Evolutionary conservation across 495 filamentous ascomycete genomes (phyloP).

Genomic region (Penicillium canariense): DNA sequence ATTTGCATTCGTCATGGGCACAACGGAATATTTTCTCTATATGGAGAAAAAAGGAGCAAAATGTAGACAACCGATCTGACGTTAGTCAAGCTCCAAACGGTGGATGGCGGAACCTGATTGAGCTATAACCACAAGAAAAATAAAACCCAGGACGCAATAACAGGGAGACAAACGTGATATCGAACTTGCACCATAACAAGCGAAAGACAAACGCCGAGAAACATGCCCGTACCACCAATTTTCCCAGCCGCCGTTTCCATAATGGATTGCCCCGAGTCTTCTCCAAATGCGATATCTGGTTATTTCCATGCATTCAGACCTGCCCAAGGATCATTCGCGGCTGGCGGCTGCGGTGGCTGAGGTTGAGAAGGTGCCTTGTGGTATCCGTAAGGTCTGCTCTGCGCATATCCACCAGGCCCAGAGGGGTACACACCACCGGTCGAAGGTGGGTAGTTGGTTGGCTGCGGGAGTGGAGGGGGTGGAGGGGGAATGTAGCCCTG

Average conservation of each 20-base stretch:
- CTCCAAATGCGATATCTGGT: neutral
- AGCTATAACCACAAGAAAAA: neutral
- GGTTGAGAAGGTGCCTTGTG: conserved; percentile 44
- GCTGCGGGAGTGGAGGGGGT: conserved; percentile 79
- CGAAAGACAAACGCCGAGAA: conserved; percentile 13
- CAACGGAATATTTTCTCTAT: neutral
- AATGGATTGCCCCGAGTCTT: too few species aligned
- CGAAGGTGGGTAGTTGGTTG: conserved; percentile 65
- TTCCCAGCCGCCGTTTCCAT: neutral
- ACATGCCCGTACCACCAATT: conserved; percentile 4
- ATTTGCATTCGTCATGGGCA: neutral
- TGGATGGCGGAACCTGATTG: neutral
- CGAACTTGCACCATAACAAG: neutral
- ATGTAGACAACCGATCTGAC: neutral
- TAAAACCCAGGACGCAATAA: neutral
- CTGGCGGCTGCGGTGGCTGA: conserved; percentile 36
- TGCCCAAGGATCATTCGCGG: conserved; percentile 72
- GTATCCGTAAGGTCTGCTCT: conserved; percentile 42
- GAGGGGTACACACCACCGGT: conserved; percentile 49
- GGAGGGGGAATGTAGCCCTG: conserved; percentile 88
- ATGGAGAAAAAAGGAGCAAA: neutral
- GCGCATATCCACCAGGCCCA: conserved; percentile 59
- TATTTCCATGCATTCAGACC: conserved; percentile 85
- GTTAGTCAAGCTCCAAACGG: neutral
- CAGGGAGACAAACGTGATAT: conserved; percentile 7